Evolutionary conservation across 202 grass and related monocot genomes (phyloP), one percentile per base, ranked within the genome.

Genomic region (Carex arenaria): DNA sequence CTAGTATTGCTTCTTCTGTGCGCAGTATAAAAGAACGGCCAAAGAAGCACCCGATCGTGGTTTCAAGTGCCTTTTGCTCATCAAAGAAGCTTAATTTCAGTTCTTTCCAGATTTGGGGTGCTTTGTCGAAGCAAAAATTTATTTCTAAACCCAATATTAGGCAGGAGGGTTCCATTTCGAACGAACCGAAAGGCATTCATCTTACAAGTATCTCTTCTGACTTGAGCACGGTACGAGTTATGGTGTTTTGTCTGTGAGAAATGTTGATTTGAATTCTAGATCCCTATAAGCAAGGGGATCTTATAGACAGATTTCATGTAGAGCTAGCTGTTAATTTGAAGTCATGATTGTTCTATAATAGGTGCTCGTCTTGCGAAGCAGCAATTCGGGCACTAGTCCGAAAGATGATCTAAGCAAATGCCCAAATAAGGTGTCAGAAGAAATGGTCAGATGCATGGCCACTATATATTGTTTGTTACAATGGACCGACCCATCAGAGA

Each of bases 391-490:
- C 64, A 88, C 86, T 26, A 90, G 88, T 42, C 83, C 94, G 85
- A 97, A 94, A 87, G 91, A 97, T 61, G 87, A 97, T 81, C 77
- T 97, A 19, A 89, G 92, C 36, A 90, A 97, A 85, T 97, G 94
- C 55, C 94, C 94, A 80, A 94, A 90, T 68, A 97, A 93, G 84
- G 92, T 97, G 86, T 97, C 91, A 22, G 94, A 97, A 92, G 94
- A 97, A 86, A 94, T 97, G 94, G 84, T 97, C 64, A 87, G 88
- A 86, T 97, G 86, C 85, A 97, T 97, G 94, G 85, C 94, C 34
- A 90, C 90, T 14, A 89, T 94, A 88, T 97, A 94, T 81, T 86
- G 82, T 85, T 89, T 87, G 86, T 69, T 92, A 53, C 83, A n/a
- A 42, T 69, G 90, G 67, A 85, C 68, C 0, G 91, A 92, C 22